Base-by-base conservation (phyloP, 2,329 filamentous ascomycete genomes). In the Sordariomycetes sp. region DNA sequence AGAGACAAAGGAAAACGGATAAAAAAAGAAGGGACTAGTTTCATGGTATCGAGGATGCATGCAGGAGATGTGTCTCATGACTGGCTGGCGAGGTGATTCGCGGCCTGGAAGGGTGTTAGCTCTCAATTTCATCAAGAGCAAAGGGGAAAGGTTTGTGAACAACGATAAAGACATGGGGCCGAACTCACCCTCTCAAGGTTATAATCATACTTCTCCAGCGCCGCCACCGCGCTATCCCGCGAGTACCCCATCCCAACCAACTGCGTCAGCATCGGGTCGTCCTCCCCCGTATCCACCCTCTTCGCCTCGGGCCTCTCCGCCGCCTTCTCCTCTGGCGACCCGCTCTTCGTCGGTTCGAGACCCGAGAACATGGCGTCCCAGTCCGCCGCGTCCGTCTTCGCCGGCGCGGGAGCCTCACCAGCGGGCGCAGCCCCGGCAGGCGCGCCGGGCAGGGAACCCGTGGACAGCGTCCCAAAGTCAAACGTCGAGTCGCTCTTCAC, bases 361-460 rank as follows among this genome's bases (percentile, higher is more conserved):
- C 86, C 85, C 1, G 89, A 87, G 72, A 97, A 97, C 57, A 97
- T 89, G 45, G 90, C 87, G 65, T 97, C 92, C 94, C 94, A 97
- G 68, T 97, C 92, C 63, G 95, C 87, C 36, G 74, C 72, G 15
- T 80, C 79, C 0, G 72, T 63, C 32, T 70, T 67, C 54, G 50
- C 67, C 70, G 51, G 70, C 62, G 52, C 68, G 67, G 53, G 69
- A 66, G 59, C 72, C 67, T 54, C 71, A 72, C 55, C 74, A 72
- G 59, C 68, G 61, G 51, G 65, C 62, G n/a, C 45, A 50, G 20
- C 45, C 20, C n/a, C n/a, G 55, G 8, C 35, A 8, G 39, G 36
- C 22, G 53, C 34, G 52, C 10, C n/a, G 32, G 24, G 35, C 15
- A 57, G 50, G 13, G 70, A 70, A 1, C 66, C 63, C 53, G 68